Base-by-base conservation (phyloP, 1,284 basidiomycete species). In the Austroboletus sp. region DNA sequence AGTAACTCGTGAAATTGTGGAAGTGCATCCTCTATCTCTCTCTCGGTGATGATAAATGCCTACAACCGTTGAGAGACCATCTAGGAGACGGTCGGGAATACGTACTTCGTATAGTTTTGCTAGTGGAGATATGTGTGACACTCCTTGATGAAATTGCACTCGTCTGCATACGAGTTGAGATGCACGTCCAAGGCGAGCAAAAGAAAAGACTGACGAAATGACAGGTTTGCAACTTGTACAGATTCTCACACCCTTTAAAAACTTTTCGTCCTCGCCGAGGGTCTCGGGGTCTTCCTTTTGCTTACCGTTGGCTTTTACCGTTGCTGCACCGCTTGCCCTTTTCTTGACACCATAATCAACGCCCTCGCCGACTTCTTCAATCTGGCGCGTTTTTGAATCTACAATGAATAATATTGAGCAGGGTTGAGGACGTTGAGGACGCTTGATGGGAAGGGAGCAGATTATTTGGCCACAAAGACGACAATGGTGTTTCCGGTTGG, bases 401-500 rank as follows among this genome's bases (percentile, higher is more conserved):
- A 85, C 85, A 3, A 92, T 76, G 49, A 94, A 88, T 13, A 94
- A 68, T 3, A 87, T 62, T 0, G 86, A 89, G 58, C 90, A 94
- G 10, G 77, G 73, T 35, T 76, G 73, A 1, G 75, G 73, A 19
- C 89, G 75, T 46, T 82, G 82, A 0, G 85, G 80, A 3, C 71
- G 74, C 45, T 86, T 90, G 1, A 85, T 74, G 1, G 93, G 92
- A 2, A 96, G 74, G 1, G 94, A 89, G 61, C 95, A 98, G 3
- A 98, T 82, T 37, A 98, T 88, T 33, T 85, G 76, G 0, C 95
- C 95, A 56, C 95, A 98, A 6, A 98, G 71, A 8, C 96, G 82
- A 66, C 95, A 98, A 62, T 98, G 95, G 57, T 98, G 95, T 68
- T 96, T 96, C 13, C 95, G 82, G 50, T 92, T 95, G 0, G 89